phyloP scores from a whole-genome alignment of 1,284 basidiomycete species.

The Pyrrhoderma noxium region DNA sequence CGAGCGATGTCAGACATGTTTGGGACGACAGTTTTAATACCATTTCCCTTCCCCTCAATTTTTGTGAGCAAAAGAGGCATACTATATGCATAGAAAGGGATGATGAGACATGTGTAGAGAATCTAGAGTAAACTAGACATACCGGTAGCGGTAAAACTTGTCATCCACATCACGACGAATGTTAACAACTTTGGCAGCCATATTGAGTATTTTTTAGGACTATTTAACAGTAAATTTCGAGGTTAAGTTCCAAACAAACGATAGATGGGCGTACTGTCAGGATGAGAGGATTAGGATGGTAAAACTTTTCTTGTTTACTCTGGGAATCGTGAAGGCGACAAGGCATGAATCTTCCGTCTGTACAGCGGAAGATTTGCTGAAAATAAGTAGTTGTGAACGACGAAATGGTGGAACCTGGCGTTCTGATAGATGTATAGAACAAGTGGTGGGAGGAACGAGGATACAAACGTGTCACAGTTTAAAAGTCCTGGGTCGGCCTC shows the following conservation, averaged over 20 bases:
- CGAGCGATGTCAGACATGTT: constrained; percentile 99
- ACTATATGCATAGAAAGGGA: constrained; percentile 31
- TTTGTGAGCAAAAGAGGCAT: constrained; percentile 96
- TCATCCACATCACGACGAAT: constrained; percentile 98
- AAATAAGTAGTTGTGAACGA: constrained; percentile 37
- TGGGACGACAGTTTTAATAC: constrained; percentile 97
- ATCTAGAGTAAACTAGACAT: constrained; percentile 23
- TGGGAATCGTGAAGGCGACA: constrained; percentile 67
- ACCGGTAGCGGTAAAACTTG: constrained; percentile 87
- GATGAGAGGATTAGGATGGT: constrained; percentile 46
- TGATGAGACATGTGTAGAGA: constrained; percentile 17
- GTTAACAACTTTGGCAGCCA: constrained; percentile 91
- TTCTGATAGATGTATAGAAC: too few species aligned
- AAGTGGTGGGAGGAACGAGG: too few species aligned
- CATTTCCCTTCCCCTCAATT: constrained; percentile 98
- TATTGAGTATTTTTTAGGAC: constrained; percentile 62
- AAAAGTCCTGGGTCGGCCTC: too few species aligned
- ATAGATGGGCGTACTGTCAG: constrained; percentile 43
- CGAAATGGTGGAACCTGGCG: constrained; percentile 49
- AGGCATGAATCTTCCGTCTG: constrained; percentile 83
- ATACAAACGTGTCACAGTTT: too few species aligned
- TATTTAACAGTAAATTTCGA: constrained; percentile 24
- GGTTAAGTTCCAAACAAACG: background rate
- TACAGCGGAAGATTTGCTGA: constrained; percentile 54
- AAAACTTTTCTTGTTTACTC: constrained; percentile 45